These are phyloP conservation scores for Xylaria sp. DNA, from an alignment of 495 filamentous ascomycete species.

Conservation along the genomic window DNA sequence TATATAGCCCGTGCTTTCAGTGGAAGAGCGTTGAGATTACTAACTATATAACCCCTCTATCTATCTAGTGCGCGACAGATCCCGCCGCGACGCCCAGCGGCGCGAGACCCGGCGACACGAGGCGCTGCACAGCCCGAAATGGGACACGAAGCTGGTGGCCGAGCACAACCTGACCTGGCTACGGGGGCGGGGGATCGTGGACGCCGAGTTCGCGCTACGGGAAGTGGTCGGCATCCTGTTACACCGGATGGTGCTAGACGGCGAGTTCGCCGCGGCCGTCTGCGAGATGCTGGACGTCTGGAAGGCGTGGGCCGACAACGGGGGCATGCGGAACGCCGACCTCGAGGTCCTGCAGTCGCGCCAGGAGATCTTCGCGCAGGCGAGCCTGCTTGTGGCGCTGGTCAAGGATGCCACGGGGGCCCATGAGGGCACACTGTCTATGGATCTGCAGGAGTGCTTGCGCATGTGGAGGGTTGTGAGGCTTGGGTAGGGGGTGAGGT, in stretches of 20 bases:
- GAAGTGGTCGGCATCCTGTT: conserved; percentile 58
- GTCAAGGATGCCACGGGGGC: conserved; percentile 56
- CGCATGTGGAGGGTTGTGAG: conserved; percentile 64
- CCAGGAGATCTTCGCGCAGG: conserved; percentile 57
- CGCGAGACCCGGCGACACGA: conserved; percentile 55
- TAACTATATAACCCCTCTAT: neutral
- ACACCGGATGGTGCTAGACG: conserved; percentile 62
- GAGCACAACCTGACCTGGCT: conserved; percentile 58
- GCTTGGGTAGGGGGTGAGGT: conserved; percentile 50
- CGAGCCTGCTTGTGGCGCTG: conserved; percentile 58
- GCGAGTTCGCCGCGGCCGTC: conserved; percentile 49
- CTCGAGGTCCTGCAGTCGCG: conserved; percentile 52
- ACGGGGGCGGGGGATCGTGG: conserved; percentile 34
- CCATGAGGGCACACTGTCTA: conserved; percentile 58
- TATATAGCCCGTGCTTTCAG: neutral
- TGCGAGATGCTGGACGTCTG: conserved; percentile 61
- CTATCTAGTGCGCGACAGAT: conserved; percentile 50
- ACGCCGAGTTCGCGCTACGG: conserved; percentile 36
- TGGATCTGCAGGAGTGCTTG: conserved; percentile 68
- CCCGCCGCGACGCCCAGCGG: conserved; percentile 47
- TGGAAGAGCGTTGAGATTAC: neutral
- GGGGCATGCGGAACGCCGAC: conserved; percentile 63
- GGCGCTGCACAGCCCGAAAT: conserved; percentile 63
- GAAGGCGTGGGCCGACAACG: conserved; percentile 64
- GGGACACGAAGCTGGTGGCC: conserved; percentile 59